A percentile compares a stretch with the other conserved stretches of the same genome.
Conservation (phyloP, 73 alveolate species). For the Strombidium stylifer region DNA sequence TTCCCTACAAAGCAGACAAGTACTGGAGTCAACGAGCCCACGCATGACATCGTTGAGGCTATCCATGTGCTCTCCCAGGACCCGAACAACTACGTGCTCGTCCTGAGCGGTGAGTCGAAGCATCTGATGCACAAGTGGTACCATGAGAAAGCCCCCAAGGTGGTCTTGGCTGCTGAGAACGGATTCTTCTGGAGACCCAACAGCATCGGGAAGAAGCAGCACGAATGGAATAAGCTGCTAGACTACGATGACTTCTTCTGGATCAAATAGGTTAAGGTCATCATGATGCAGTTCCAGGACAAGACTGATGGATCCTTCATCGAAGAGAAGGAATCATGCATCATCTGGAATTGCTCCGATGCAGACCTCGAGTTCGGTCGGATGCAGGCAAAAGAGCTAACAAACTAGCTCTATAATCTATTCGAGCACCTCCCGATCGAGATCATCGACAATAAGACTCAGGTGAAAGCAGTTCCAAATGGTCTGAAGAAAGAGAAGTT, state of each 20-base stretch:
- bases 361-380: conserved; percentile 77
- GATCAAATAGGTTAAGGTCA: conserved; percentile 63
- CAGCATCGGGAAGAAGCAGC: conserved; percentile 5
- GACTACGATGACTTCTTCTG: conserved; percentile 43
- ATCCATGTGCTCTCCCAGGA: conserved; percentile 33
- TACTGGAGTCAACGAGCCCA: not conserved
- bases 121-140: conserved; percentile 45
- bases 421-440: conserved; percentile 54
- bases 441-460: conserved; percentile 58
- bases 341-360: conserved; percentile 70
- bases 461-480: conserved; percentile 50
- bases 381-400: conserved; percentile 71
- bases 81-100: conserved; percentile 41
- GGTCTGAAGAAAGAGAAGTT: conserved; percentile 33
- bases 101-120: conserved; percentile 26
- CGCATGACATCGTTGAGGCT: conserved; percentile 2
- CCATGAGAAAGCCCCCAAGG: conserved; percentile 17
- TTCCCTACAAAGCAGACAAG: conserved; percentile 19
- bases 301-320: conserved; percentile 78
- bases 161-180: conserved; percentile 70
- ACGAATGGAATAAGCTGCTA: conserved; percentile 19
- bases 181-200: conserved; percentile 74
- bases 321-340: conserved; percentile 70
- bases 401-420: conserved; percentile 52
- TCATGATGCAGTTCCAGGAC: conserved; percentile 69